Percentiles rank a stretch among this genome's conserved stretches.
Conservation (phyloP, 192 early-diverging fungal genomes). For the Entomortierella beljakovae region DNA sequence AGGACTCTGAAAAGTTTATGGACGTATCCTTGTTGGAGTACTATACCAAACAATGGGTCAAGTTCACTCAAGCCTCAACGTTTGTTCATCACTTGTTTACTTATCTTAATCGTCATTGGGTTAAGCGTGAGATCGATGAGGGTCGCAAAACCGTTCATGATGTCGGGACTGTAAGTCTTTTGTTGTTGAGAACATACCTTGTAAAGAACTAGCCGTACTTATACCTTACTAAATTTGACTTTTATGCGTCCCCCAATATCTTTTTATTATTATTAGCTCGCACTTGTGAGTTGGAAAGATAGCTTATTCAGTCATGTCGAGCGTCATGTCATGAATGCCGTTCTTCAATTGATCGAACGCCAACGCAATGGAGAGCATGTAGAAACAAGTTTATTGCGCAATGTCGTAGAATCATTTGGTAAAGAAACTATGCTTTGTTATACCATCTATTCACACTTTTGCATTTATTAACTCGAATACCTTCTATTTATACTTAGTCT, state of each 20-base stretch:
- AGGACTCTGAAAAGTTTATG: slow-evolving; percentile 69
- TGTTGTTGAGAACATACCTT: too few species aligned
- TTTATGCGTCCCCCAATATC: too few species aligned
- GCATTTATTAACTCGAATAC: background rate
- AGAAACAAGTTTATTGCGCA: slow-evolving; percentile 86
- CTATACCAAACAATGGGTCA: slow-evolving; percentile 91
- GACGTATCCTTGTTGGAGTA: slow-evolving; percentile 88
- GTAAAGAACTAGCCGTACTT: too few species aligned
- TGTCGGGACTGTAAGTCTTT: slow-evolving; percentile 86
- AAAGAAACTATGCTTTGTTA: slow-evolving; percentile 24
- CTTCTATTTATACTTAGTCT: slow-evolving; percentile 59
- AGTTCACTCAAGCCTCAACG: slow-evolving; percentile 87
- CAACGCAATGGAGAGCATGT: slow-evolving; percentile 93
- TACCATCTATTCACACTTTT: background rate
- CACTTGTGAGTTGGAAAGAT: slow-evolving; percentile 89
- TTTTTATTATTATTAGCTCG: too few species aligned
- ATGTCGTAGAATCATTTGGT: slow-evolving; percentile 93
- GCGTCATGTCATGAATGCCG: slow-evolving; percentile 76
- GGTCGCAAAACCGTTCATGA: slow-evolving; percentile 90
- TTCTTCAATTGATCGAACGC: slow-evolving; percentile 83
- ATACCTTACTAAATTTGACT: too few species aligned
- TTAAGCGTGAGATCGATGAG: slow-evolving; percentile 96
- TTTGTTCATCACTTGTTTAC: slow-evolving; percentile 92
- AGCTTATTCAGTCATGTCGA: slow-evolving; percentile 78
- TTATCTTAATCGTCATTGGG: slow-evolving; percentile 98